Evolutionary conservation across 1,139 yeast species (phyloP).

Genomic region (Suhomyces anneliseae): DNA sequence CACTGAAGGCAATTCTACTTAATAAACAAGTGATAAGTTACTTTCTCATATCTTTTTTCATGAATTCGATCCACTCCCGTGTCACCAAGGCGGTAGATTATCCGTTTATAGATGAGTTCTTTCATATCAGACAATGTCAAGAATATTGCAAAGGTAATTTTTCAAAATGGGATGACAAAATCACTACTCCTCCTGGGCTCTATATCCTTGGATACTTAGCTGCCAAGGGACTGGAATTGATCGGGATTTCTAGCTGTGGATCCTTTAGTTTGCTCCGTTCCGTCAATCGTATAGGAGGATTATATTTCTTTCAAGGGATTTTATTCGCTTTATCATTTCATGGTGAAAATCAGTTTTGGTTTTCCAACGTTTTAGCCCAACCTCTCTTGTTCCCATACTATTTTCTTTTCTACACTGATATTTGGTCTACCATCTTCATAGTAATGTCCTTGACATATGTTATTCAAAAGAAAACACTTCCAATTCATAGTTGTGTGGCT

Average conservation of each 20-base stretch:
- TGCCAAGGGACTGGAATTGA: slow-evolving; percentile 29
- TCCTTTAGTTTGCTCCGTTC: slow-evolving; percentile 51
- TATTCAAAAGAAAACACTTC: slow-evolving; percentile 22
- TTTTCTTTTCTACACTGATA: slow-evolving; percentile 85
- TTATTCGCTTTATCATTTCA: slow-evolving; percentile 26
- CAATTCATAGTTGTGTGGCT: slow-evolving; percentile 39
- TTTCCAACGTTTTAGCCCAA: slow-evolving; percentile 51
- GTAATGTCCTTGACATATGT: slow-evolving; percentile 39
- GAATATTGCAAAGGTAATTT: slow-evolving; percentile 64
- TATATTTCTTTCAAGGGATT: slow-evolving; percentile 50
- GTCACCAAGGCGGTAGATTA: slow-evolving; percentile 29
- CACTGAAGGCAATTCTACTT: no score
- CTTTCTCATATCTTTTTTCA: background rate
- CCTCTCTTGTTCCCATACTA: slow-evolving; percentile 77
- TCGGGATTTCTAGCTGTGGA: slow-evolving; percentile 26
- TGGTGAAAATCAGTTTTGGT: slow-evolving; percentile 44
- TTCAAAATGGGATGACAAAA: slow-evolving; percentile 76
- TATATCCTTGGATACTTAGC: slow-evolving; percentile 63
- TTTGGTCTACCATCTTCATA: slow-evolving; percentile 81
- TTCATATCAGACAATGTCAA: slow-evolving; percentile 80
- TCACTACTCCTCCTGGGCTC: slow-evolving; percentile 96
- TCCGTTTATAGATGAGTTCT: slow-evolving; percentile 72
- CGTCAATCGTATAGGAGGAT: slow-evolving; percentile 65
- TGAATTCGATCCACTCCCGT: slow-evolving; percentile 11
- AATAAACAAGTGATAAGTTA: background rate